These are phyloP conservation scores for Solanum lycopersicoides DNA, from an alignment of 257 asterid species.

Conservation along the genomic window DNA sequence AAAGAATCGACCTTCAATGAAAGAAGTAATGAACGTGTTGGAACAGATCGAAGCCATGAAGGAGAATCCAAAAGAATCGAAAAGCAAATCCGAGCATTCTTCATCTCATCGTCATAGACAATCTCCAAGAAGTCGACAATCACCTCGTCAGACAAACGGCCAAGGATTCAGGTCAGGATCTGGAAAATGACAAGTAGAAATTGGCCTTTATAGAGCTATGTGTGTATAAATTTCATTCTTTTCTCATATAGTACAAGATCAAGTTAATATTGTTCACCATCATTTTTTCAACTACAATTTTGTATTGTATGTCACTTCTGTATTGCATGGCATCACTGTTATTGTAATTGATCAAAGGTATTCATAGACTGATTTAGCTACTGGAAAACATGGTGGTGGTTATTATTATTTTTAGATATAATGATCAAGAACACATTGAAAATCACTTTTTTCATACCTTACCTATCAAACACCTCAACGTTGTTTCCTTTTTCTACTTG, in stretches of 20 bases:
- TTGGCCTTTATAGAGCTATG: not conserved
- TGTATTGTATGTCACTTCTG: not conserved
- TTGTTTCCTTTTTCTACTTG: not conserved
- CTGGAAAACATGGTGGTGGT: not conserved
- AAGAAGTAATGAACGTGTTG: slow-evolving; percentile 5
- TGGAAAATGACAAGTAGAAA: not conserved
- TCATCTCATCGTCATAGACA: not conserved
- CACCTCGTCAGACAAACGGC: not conserved
- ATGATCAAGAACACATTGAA: not conserved
- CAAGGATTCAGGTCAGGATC: not conserved
- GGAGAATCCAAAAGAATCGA: slow-evolving; percentile 1
- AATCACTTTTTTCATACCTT: not conserved
- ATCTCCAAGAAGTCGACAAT: not conserved
- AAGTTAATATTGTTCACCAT: not conserved
- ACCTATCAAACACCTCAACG: not conserved
- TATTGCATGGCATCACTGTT: not conserved
- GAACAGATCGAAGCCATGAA: not conserved
- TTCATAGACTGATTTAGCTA: not conserved
- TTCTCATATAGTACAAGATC: not conserved
- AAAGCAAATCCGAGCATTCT: not conserved
- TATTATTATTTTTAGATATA: not conserved
- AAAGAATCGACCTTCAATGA: slow-evolving; percentile 14
- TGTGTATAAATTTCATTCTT: not conserved
- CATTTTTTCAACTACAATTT: not conserved
- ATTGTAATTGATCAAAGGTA: not conserved